These are phyloP conservation scores for button mushroom (Agaricus bisporus) DNA, from an alignment of 768 basidiomycete genomes.

Conservation along the genomic window DNA sequence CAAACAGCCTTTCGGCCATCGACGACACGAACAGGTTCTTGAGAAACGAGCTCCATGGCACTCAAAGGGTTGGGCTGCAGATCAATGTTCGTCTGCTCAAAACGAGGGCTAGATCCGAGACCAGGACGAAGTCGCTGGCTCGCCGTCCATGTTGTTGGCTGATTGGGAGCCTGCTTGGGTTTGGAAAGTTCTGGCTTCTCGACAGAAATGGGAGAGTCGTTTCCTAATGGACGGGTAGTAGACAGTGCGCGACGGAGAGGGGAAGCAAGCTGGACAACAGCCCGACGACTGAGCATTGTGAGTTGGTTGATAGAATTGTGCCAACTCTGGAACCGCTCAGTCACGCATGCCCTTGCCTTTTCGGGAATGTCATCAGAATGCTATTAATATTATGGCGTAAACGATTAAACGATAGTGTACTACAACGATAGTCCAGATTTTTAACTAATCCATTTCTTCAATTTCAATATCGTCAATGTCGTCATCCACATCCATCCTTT, in stretches of 20 bases:
- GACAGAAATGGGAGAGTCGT: slow-evolving; percentile 15
- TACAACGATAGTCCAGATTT: too few relatives aligned
- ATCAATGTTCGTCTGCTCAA: slow-evolving; percentile 87
- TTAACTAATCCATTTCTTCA: slow-evolving; percentile 55
- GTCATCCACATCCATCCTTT: slow-evolving; percentile 56
- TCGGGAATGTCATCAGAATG: slow-evolving; percentile 3
- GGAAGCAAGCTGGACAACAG: slow-evolving; percentile 25
- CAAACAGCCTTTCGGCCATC: slow-evolving; percentile 83
- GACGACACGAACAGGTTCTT: slow-evolving; percentile 82
- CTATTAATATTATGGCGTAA: slow-evolving; percentile 1
- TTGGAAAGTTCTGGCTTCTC: slow-evolving; percentile 18
- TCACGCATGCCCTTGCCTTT: slow-evolving; percentile 8
- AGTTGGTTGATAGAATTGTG: slow-evolving; percentile 12
- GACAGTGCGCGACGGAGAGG: slow-evolving; percentile 23
- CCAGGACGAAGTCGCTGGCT: slow-evolving; percentile 68
- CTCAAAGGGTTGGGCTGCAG: slow-evolving; percentile 86
- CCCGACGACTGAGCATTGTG: slow-evolving; percentile 36
- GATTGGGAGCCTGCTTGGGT: slow-evolving; percentile 76
- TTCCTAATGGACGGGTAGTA: slow-evolving; percentile 22
- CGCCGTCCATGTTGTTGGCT: slow-evolving; percentile 77
- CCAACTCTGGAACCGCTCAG: slow-evolving; percentile 9
- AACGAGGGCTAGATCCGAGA: slow-evolving; percentile 62
- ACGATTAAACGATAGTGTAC: slow-evolving; percentile 3
- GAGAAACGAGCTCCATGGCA: slow-evolving; percentile 84
- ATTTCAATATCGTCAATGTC: slow-evolving; percentile 51